Evolutionary conservation across 2,329 filamentous ascomycete genomes (phyloP), one percentile per base, ranked within the genome.

Genomic region (Elsinoe perseae): DNA sequence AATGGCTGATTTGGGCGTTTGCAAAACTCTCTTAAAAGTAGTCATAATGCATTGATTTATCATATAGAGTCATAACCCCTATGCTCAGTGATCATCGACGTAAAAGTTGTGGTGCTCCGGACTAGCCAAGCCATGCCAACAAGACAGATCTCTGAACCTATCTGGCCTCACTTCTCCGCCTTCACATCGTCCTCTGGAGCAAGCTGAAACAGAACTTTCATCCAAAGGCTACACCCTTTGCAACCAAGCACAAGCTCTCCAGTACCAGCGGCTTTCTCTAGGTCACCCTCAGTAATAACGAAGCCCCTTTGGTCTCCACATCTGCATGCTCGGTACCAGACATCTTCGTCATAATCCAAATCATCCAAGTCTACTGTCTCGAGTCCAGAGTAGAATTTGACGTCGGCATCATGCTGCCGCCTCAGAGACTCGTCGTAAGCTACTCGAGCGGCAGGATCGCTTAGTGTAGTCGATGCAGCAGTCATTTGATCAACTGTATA

Each of bases 221-320:
- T 72, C 77, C 79, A 84, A 57, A 85, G 72, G 73, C 81, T 84
- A 68, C 82, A 85, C 32, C 82, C 81, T 57, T 73, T 72, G 70
- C 82, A 85, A 2, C 80, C 80, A 16, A 81, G 74, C 44, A 82
- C 69, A 58, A 84, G 71, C 69, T 84, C 82, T 21, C 75, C 78
- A 60, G 75, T 72, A 50, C 72, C 71, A 32, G 69, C 72, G 62
- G 80, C 77, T 58, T 66, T 66, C 58, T 76, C 76, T 27, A 85
- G 64, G 63, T 84, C 79, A 2, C 68, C 62, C 64, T 84, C 81
- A 0, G 69, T 71, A 5, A 84, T 73, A 18, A 75, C 55, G 61
- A 82, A 85, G 0, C 79, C 81, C 23, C 68, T 69, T 27, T 76
- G 73, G 59, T 78, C 76, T n/a, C 81, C 81, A 66, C 82, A 84